These are phyloP conservation scores for Yarrowia galli DNA, from an alignment of 1,139 yeast genomes.

Conservation along the genomic window DNA sequence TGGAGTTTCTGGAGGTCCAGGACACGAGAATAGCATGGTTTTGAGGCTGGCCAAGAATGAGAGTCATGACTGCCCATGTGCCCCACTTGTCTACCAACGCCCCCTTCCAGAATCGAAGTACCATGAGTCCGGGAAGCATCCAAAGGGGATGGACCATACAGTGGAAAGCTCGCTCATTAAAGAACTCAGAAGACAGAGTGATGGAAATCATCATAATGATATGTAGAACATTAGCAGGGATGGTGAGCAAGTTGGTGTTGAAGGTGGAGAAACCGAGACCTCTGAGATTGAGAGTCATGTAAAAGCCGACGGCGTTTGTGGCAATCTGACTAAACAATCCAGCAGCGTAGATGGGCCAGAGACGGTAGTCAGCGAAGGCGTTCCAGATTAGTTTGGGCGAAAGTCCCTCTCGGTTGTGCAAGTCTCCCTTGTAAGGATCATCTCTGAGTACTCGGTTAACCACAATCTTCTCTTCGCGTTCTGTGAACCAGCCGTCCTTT, in stretches of 20 bases:
- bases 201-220: slow-evolving; percentile 54
- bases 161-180: slow-evolving; percentile 53
- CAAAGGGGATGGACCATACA: slow-evolving; percentile 52
- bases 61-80: slow-evolving; percentile 57
- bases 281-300: slow-evolving; percentile 60
- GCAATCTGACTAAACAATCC: slow-evolving; percentile 59
- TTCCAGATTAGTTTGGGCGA: slow-evolving; percentile 53
- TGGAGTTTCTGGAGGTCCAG: slow-evolving; percentile 68
- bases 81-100: slow-evolving; percentile 58
- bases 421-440: slow-evolving; percentile 73
- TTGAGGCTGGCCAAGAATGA: slow-evolving; percentile 56
- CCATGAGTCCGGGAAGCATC: slow-evolving; percentile 54
- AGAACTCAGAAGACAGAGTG: slow-evolving; percentile 55
- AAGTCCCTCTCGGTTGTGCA: slow-evolving; percentile 68
- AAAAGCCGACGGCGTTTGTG: slow-evolving; percentile 55
- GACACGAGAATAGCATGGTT: slow-evolving; percentile 64
- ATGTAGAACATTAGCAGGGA: slow-evolving; percentile 57
- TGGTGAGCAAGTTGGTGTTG: slow-evolving; percentile 60
- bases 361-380: slow-evolving; percentile 61
- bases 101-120: slow-evolving; percentile 61
- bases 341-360: slow-evolving; percentile 65
- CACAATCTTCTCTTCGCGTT: slow-evolving; percentile 65
- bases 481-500: slow-evolving; percentile 68
- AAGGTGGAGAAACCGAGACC: slow-evolving; percentile 63
- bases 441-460: slow-evolving; percentile 70